phyloP scores from a whole-genome alignment of 768 basidiomycete species.

The Sporobolomyces pararoseus region DNA sequence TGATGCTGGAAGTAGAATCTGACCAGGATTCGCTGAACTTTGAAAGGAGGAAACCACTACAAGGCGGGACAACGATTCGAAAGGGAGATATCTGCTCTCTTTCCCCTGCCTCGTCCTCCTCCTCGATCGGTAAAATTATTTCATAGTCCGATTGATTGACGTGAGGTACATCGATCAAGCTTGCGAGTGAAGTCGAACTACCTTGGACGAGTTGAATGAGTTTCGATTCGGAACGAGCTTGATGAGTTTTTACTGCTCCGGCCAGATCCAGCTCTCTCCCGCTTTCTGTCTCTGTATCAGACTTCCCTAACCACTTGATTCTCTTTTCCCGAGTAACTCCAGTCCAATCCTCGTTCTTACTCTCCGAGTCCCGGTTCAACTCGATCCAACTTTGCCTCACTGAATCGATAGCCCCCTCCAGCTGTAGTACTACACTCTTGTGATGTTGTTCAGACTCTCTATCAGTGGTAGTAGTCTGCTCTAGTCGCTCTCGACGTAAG shows the following conservation, averaged over 20 bases:
- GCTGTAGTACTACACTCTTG: background rate
- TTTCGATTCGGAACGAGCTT: background rate
- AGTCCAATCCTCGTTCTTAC: background rate
- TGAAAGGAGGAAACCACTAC: constrained; percentile 27
- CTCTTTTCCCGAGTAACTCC: background rate
- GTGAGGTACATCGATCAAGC: constrained; percentile 5
- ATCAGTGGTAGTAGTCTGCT: constrained; percentile 14
- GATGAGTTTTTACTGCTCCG: background rate
- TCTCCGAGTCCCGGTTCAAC: background rate
- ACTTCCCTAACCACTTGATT: constrained; percentile 5
- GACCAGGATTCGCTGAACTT: constrained; percentile 29
- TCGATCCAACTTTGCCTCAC: constrained; percentile 15
- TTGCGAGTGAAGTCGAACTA: background rate
- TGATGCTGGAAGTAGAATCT: background rate
- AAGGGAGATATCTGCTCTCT: background rate
- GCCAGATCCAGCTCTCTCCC: background rate
- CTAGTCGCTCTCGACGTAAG: constrained; percentile 2
- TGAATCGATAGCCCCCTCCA: constrained; percentile 16
- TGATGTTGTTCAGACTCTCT: constrained; percentile 26
- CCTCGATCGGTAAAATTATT: background rate
- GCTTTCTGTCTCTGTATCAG: background rate
- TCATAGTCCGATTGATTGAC: background rate
- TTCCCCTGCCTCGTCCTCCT: too few relatives aligned
- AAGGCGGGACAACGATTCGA: constrained; percentile 23
- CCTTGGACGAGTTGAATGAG: background rate